A percentile compares a stretch with the other conserved stretches of the same genome.
These are phyloP conservation scores for Penicillium tannophilum DNA, from an alignment of 495 filamentous ascomycete species.

Conservation along the genomic window DNA sequence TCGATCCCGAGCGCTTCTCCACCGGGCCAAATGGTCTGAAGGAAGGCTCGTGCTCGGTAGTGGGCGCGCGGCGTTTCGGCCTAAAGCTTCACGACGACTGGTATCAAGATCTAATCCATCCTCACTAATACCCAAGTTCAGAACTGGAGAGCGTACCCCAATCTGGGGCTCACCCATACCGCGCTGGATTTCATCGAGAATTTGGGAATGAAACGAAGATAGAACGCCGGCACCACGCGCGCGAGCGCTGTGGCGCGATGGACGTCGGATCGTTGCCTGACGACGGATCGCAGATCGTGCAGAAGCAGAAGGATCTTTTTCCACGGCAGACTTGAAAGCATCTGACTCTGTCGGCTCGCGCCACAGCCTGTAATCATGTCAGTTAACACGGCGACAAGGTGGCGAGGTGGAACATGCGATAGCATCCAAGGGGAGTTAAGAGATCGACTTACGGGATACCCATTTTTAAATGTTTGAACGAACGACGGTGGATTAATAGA, in stretches of 20 bases:
- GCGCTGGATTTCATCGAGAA: slow-evolving; percentile 49
- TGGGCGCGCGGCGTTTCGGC: slow-evolving; percentile 9
- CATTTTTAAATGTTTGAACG: slow-evolving; percentile 49
- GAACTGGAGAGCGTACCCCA: slow-evolving; percentile 34
- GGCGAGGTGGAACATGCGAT: slow-evolving; percentile 31
- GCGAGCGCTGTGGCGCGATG: slow-evolving; percentile 34
- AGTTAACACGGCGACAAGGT: slow-evolving; percentile 27
- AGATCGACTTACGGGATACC: slow-evolving; percentile 73
- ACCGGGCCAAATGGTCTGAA: slow-evolving; percentile 27
- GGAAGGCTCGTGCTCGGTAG: slow-evolving; percentile 26
- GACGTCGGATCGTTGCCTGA: slow-evolving; percentile 45
- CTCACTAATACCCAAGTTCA: slow-evolving; percentile 31
- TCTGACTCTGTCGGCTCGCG: slow-evolving; percentile 52
- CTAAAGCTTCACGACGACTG: slow-evolving; percentile 35
- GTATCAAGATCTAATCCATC: slow-evolving; percentile 39
- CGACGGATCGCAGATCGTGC: slow-evolving; percentile 76
- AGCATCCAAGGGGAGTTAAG: slow-evolving; percentile 15
- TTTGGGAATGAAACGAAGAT: slow-evolving; percentile 39
- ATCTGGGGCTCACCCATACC: slow-evolving; percentile 31
- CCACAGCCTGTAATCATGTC: slow-evolving; percentile 51
- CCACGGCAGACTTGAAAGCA: slow-evolving; percentile 57
- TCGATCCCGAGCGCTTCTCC: slow-evolving; percentile 32
- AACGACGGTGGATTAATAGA: slow-evolving; percentile 12
- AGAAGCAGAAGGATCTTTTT: slow-evolving; percentile 58
- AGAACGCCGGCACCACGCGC: slow-evolving; percentile 36